Conservation (phyloP, 75 land plant genomes). For the Picea sitchensis region DNA sequence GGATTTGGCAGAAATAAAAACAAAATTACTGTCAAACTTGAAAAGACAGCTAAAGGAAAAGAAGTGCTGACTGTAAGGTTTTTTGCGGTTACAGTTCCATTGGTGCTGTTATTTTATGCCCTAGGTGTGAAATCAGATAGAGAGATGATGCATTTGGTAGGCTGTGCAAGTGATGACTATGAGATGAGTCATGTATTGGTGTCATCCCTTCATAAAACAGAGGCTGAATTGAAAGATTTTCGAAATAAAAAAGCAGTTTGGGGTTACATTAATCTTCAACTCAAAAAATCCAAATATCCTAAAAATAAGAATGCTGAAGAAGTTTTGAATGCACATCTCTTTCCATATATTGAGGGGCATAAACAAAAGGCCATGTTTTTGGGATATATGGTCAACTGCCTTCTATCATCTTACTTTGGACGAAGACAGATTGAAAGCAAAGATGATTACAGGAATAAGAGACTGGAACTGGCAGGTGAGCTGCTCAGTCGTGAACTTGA, state of each 20-base stretch:
- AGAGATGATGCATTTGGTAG: constrained; percentile 63
- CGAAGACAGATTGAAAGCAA: constrained; percentile 56
- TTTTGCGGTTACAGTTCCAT: constrained; percentile 31
- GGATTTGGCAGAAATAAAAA: constrained; percentile 20
- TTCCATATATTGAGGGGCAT: constrained; percentile 37
- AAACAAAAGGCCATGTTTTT: constrained; percentile 64
- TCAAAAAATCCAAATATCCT: constrained; percentile 30
- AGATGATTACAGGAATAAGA: constrained; percentile 76
- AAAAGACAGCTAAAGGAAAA: constrained; percentile 29
- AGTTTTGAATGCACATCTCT: constrained; percentile 34
- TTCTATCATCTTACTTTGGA: constrained; percentile 53
- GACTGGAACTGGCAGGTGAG: constrained; percentile 80
- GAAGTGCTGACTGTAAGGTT: constrained; percentile 32
- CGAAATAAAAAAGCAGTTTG: constrained; percentile 28
- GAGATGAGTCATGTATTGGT: constrained; percentile 41
- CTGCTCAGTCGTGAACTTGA: constrained; percentile 59
- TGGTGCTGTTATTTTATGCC: constrained; percentile 76
- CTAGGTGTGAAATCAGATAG: constrained; percentile 76
- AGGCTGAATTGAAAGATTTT: constrained; percentile 34
- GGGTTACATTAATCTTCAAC: constrained; percentile 15
- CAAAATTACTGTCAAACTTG: constrained; percentile 40
- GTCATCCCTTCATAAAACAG: constrained; percentile 61
- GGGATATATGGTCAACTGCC: constrained; percentile 76
- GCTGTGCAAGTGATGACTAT: constrained; percentile 28
- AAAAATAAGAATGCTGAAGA: constrained; percentile 42